Evolutionary conservation across 441 rosid species (phyloP).

Genomic region (Euphorbia schlechtendalii): DNA sequence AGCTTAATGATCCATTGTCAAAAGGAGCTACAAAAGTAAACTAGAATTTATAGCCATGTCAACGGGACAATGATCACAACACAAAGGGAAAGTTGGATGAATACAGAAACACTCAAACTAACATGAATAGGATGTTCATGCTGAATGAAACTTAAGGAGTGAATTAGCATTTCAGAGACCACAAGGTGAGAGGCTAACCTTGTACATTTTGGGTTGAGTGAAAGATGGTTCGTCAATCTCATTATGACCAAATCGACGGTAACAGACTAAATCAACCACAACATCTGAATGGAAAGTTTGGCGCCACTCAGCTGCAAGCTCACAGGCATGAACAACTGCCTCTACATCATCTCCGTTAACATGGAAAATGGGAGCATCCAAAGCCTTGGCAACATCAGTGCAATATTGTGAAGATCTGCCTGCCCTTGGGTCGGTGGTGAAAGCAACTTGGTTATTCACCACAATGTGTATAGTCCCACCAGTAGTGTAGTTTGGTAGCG

Average conservation of each 20-base stretch:
- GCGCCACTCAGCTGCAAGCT: constrained; percentile 99
- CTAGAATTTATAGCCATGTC: no score
- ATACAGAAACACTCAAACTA: no score
- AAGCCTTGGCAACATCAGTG: constrained; percentile 96
- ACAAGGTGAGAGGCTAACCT: constrained; percentile 39
- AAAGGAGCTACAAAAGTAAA: no score
- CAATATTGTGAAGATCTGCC: constrained; percentile 96
- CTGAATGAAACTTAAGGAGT: no score
- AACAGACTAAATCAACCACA: constrained; percentile 90
- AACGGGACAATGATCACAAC: no score
- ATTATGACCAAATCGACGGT: constrained; percentile 88
- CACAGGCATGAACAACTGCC: constrained; percentile 90
- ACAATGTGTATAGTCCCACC: constrained; percentile 98
- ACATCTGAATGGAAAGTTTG: constrained; percentile 93
- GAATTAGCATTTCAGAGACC: no score
- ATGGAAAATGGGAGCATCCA: constrained; percentile 90
- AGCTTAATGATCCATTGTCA: no score
- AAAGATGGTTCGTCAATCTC: constrained; percentile 95
- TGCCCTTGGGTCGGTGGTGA: constrained; percentile 91
- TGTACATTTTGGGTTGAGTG: constrained; percentile 94
- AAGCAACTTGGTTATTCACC: constrained; percentile 97
- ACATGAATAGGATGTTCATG: no score
- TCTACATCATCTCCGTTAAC: constrained; percentile 95
- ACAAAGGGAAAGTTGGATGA: no score
- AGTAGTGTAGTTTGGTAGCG: constrained; percentile 86